These are phyloP conservation scores for Skeletonema menzelii DNA, from an alignment of 108 stramenopile species.

Conservation along the genomic window DNA sequence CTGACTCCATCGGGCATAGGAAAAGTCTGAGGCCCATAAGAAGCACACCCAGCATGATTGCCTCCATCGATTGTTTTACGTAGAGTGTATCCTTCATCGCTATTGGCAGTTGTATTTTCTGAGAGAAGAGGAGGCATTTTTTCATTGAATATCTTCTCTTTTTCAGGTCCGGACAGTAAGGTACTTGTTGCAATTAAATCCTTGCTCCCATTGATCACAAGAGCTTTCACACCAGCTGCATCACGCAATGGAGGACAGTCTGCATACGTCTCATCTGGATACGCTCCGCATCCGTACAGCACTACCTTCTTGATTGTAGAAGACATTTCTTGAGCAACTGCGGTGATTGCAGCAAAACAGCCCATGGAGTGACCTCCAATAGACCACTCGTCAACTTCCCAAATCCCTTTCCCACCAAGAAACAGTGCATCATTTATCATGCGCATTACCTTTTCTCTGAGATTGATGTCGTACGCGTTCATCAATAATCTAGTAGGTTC, in stretches of 20 bases:
- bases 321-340: slow-evolving; percentile 33
- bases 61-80: slow-evolving; percentile 36
- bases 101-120: neutral
- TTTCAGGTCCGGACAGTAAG: slow-evolving; percentile 1
- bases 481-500: slow-evolving; percentile 37
- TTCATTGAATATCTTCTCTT: slow-evolving; percentile 7
- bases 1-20: slow-evolving; percentile 38
- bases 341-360: slow-evolving; percentile 27
- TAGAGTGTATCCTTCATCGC: slow-evolving; percentile 16
- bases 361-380: slow-evolving; percentile 68
- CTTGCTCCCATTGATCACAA: slow-evolving; percentile 40
- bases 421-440: slow-evolving; percentile 38
- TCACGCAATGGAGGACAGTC: slow-evolving; percentile 18
- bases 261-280: slow-evolving; percentile 9
- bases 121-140: slow-evolving; percentile 28
- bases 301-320: slow-evolving; percentile 45
- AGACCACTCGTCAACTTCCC: slow-evolving; percentile 51
- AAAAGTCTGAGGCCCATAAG: slow-evolving; percentile 48
- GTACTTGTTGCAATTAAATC: slow-evolving; percentile 22
- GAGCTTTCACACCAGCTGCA: slow-evolving; percentile 16
- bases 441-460: slow-evolving; percentile 32
- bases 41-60: slow-evolving; percentile 51
- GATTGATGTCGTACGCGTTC: slow-evolving; percentile 13
- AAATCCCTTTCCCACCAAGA: slow-evolving; percentile 6
- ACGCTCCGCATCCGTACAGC: slow-evolving; percentile 28